These are phyloP conservation scores for Pulveroboletus sp. DNA, from an alignment of 768 basidiomycete genomes.

Conservation along the genomic window DNA sequence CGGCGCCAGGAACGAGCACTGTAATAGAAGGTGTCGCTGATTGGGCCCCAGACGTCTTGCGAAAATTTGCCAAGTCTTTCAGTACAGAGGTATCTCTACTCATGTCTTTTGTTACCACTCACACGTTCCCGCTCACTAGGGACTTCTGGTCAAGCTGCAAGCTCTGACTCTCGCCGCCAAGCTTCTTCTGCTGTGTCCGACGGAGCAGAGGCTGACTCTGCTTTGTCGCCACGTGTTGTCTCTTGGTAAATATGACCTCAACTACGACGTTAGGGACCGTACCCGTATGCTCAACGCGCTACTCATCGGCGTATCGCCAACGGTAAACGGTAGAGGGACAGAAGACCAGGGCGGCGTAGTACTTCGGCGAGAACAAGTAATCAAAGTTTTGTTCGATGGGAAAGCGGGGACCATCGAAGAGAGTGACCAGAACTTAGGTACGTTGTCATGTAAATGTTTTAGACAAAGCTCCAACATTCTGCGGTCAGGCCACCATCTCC, in stretches of 20 bases:
- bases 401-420: slow-evolving; percentile 51
- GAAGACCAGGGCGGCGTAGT: slow-evolving; percentile 70
- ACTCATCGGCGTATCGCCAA: slow-evolving; percentile 51
- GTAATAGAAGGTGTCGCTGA: slow-evolving; percentile 57
- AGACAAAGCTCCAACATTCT: slow-evolving; percentile 5
- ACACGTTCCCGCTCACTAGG: slow-evolving; percentile 37
- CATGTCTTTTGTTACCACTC: not conserved
- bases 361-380: slow-evolving; percentile 79
- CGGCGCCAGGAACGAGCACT: slow-evolving; percentile 31
- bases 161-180: slow-evolving; percentile 85
- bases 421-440: slow-evolving; percentile 31
- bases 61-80: slow-evolving; percentile 78
- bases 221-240: slow-evolving; percentile 73
- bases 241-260: slow-evolving; percentile 82
- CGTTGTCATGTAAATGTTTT: slow-evolving; percentile 15
- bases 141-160: slow-evolving; percentile 74
- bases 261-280: slow-evolving; percentile 91
- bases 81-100: slow-evolving; percentile 53
- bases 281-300: slow-evolving; percentile 76
- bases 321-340: slow-evolving; percentile 32
- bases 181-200: slow-evolving; percentile 66
- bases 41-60: slow-evolving; percentile 88
- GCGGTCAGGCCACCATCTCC: slow-evolving; percentile 36
- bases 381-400: slow-evolving; percentile 74
- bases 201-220: slow-evolving; percentile 45